Base-by-base conservation (phyloP, 164 flowering plant species). In the Vitis rotundifolia region DNA sequence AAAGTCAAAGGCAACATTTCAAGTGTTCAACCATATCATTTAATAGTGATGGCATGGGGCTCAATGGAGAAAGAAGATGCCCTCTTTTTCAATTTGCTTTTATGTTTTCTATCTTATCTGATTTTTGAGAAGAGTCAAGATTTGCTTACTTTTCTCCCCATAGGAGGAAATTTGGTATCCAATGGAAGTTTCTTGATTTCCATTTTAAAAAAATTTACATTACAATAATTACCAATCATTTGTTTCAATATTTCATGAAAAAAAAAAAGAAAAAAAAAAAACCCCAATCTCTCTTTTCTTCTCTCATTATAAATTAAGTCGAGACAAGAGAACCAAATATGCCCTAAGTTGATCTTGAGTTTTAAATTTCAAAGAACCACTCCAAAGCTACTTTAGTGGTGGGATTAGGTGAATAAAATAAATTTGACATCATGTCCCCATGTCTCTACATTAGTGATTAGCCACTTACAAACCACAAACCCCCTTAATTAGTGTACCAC, bases 51-150 rank as follows among this genome's bases (percentile, higher is more conserved):
- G 44, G 44, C 44, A 37, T 37, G 44, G 44, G 44, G 44, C 44
- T 37, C 44, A 37, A 37, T 37, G 7, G 44, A 37, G 44, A 37
- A 6, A 11, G 13, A 50, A 6, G 53, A 13, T 50, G 53, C 53
- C 11, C 14, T 11, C 11, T 11, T 50, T 50, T 50, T 11, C 53
- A 50, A 50, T 50, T 50, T 50, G 14, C 13, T 50, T 50, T 50
- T 53, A 1, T 53, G 56, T 53, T 53, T 53, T 53, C n/a, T 53
- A 53, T 53, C 13, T 58, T 54, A 28, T 37, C 3, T n/a, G 29
- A 50, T 29, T 66, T 66, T 61, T 57, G 3, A 69, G 57, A 52
- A 18, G 66, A 61, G 65, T 69, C 77, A 69, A 69, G 66, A 59
- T 74, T 59, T 64, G 77, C 28, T 69, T 65, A 64, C 68, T 37